Percentiles rank a stretch among this genome's conserved stretches.
phyloP scores from a whole-genome alignment of 2,329 filamentous ascomycete genomes.

The Seiridium unicorne region DNA sequence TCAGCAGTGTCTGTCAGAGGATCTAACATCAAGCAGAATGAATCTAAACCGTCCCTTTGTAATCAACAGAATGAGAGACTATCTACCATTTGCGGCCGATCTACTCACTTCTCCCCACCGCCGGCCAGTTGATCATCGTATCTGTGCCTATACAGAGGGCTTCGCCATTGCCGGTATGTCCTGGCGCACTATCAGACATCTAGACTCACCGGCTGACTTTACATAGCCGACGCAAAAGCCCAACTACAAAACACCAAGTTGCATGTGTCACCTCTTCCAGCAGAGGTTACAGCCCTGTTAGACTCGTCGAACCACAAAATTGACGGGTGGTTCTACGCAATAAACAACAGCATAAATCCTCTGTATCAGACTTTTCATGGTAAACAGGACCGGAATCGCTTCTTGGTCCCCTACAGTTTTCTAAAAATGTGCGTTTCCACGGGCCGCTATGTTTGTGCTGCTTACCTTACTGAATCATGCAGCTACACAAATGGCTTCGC shows the following conservation, averaged over 20 bases:
- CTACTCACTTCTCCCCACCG: background rate
- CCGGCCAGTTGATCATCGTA: background rate
- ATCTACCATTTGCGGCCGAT: background rate
- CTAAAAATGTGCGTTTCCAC: background rate
- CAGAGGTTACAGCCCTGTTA: background rate
- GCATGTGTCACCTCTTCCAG: background rate
- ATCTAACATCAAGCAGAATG: background rate
- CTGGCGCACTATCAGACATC: background rate
- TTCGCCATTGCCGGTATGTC: background rate
- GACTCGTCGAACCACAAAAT: background rate
- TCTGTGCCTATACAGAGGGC: background rate
- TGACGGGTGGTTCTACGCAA: constrained; percentile 4
- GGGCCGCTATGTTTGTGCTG: background rate
- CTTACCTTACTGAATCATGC: background rate
- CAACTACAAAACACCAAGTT: constrained; percentile 2
- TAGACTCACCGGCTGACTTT: background rate
- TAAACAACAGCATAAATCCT: constrained; percentile 5
- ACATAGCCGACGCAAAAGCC: background rate
- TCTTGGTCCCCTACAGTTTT: constrained; percentile 1
- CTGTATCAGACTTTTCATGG: constrained; percentile 4
- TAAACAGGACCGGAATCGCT: constrained; percentile 1
- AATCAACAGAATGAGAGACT: constrained; percentile 3
- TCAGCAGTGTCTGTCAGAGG: background rate
- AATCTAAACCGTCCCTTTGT: constrained; percentile 4
- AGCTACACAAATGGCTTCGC: constrained; percentile 6